Percentiles rank a stretch among this genome's conserved stretches.
These are phyloP conservation scores for Leptodermis oblonga DNA, from an alignment of 257 asterid genomes.

Conservation along the genomic window DNA sequence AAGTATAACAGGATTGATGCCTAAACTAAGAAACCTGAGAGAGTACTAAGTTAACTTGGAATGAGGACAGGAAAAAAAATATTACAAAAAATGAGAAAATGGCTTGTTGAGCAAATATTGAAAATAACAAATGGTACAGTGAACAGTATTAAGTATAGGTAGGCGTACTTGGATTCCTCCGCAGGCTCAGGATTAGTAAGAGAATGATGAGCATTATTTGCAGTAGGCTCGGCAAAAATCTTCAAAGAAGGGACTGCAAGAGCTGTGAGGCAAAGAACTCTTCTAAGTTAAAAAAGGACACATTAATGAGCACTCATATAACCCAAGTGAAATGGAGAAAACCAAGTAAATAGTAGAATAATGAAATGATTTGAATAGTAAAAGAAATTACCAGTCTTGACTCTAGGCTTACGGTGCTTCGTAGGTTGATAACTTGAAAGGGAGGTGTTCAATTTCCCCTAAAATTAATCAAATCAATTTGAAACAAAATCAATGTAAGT, in stretches of 20 bases:
- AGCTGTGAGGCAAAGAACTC: not conserved
- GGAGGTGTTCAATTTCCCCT: not conserved
- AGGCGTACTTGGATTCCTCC: conserved; percentile 12
- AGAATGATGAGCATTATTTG: not conserved
- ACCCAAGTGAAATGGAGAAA: not conserved
- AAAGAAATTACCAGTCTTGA: not conserved
- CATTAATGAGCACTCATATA: not conserved
- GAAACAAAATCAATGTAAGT: not conserved
- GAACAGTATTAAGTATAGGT: no score
- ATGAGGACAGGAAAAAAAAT: not conserved
- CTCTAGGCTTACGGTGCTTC: not conserved
- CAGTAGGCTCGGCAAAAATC: conserved; percentile 12
- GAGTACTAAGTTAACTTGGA: not conserved
- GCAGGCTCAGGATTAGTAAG: not conserved
- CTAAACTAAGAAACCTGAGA: not conserved
- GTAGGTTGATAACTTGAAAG: not conserved
- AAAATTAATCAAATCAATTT: not conserved
- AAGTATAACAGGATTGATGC: not conserved
- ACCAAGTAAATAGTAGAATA: not conserved
- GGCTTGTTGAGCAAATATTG: not conserved
- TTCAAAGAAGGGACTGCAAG: conserved; percentile 18
- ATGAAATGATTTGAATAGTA: not conserved
- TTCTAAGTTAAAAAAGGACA: not conserved
- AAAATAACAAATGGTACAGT: not conserved
- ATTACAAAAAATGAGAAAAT: not conserved